Percentiles rank a stretch among this genome's conserved stretches.
Conservation (phyloP, 2,329 filamentous ascomycete species). For the Aspergillus pseudonomiae region DNA sequence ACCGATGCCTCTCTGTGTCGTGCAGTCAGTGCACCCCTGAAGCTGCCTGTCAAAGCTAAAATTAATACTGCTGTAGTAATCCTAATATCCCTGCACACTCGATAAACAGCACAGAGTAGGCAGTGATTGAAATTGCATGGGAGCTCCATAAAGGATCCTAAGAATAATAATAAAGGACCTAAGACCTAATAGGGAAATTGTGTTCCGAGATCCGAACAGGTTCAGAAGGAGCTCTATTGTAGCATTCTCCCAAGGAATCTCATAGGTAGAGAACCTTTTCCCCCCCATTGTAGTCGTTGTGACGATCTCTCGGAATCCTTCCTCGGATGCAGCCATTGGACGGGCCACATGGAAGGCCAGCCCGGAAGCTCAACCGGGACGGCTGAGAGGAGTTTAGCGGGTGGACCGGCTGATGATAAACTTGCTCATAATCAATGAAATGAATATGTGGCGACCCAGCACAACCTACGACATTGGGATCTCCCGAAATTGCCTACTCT, state of each 20-base stretch:
- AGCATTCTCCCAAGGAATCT: neutral
- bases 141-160: neutral
- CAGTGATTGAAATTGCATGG: neutral
- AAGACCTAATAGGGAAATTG: neutral
- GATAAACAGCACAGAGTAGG: neutral
- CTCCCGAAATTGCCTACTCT: neutral
- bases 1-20: slow-evolving; percentile 4
- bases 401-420: slow-evolving; percentile 12
- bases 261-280: neutral
- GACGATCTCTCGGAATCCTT: slow-evolving; percentile 20
- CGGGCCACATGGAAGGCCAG: slow-evolving; percentile 14
- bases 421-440: slow-evolving; percentile 8
- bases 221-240: neutral
- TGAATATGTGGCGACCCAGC: neutral
- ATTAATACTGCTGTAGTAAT: neutral
- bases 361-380: slow-evolving; percentile 16
- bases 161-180: neutral
- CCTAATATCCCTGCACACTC: neutral
- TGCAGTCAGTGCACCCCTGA: slow-evolving; percentile 4
- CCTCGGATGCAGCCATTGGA: slow-evolving; percentile 17
- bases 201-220: neutral
- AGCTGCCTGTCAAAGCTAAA: slow-evolving; percentile 3
- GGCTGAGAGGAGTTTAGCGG: slow-evolving; percentile 12
- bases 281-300: neutral
- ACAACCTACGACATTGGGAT: neutral